Conservation (phyloP, 257 asterid genomes). For the Echites panduratus region DNA sequence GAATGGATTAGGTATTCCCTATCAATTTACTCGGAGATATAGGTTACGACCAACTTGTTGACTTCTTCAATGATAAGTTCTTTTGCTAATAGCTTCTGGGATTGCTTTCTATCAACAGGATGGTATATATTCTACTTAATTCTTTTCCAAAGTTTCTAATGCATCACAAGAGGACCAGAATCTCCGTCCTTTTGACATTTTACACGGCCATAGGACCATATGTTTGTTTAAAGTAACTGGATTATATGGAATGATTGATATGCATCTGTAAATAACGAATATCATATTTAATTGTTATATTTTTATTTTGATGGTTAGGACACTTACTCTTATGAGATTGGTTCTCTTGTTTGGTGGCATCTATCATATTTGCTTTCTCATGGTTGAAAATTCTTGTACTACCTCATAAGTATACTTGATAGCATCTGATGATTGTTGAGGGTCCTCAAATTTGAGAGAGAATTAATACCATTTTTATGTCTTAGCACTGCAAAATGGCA, state of each 20-base stretch:
- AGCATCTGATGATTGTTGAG: background rate
- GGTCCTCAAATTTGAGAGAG: background rate
- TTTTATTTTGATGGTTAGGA: background rate
- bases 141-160: background rate
- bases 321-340: background rate
- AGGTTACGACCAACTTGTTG: background rate
- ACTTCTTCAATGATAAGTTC: background rate
- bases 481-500: background rate
- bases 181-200: background rate
- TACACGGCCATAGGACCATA: background rate
- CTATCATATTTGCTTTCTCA: too few species aligned
- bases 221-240: background rate
- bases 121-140: background rate
- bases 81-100: background rate
- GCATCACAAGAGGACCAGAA: background rate
- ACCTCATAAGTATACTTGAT: background rate
- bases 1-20: background rate
- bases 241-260: background rate
- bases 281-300: background rate
- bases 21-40: background rate
- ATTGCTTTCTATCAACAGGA: background rate
- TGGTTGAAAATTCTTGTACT: too few species aligned
- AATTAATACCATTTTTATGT: background rate
- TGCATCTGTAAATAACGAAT: background rate
- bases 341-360: too few species aligned